Evolutionary conservation across 345 rosid genomes (phyloP).

Genomic region (Melaleuca alternifolia): DNA sequence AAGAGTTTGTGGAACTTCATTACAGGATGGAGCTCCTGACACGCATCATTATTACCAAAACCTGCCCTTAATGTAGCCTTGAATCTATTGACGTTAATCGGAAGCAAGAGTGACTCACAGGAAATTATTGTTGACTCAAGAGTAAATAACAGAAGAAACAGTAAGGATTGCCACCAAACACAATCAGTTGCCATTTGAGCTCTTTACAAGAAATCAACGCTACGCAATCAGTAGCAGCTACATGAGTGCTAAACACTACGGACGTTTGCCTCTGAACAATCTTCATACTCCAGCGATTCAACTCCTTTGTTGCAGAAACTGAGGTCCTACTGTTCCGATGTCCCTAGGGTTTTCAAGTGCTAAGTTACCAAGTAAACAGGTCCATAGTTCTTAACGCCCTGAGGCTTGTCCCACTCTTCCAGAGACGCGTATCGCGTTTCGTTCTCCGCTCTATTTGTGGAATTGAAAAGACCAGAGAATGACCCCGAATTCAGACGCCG

Average conservation of each 20-base stretch:
- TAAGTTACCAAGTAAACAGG: constrained; percentile 49
- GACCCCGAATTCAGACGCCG: constrained; percentile 32
- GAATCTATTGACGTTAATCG: neutral
- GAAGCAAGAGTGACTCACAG: neutral
- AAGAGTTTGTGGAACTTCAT: neutral
- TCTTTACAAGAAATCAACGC: neutral
- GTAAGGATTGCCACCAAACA: neutral
- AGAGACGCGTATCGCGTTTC: constrained; percentile 33
- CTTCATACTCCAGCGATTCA: neutral
- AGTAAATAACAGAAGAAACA: neutral
- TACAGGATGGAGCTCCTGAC: neutral
- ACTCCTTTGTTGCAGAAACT: neutral
- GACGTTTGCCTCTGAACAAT: neutral
- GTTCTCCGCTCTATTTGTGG: constrained; percentile 13
- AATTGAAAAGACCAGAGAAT: constrained; percentile 18
- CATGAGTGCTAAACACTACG: neutral
- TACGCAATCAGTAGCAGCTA: neutral
- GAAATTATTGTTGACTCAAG: neutral
- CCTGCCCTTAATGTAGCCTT: neutral
- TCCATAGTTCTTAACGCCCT: constrained; percentile 26
- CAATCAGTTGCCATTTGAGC: neutral
- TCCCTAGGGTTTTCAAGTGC: neutral
- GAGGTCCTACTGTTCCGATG: neutral
- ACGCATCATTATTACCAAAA: neutral
- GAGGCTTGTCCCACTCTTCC: constrained; percentile 12